Evolutionary conservation across 176 grass and related monocot genomes (phyloP).

Genomic region (Oryza rufipogon): DNA sequence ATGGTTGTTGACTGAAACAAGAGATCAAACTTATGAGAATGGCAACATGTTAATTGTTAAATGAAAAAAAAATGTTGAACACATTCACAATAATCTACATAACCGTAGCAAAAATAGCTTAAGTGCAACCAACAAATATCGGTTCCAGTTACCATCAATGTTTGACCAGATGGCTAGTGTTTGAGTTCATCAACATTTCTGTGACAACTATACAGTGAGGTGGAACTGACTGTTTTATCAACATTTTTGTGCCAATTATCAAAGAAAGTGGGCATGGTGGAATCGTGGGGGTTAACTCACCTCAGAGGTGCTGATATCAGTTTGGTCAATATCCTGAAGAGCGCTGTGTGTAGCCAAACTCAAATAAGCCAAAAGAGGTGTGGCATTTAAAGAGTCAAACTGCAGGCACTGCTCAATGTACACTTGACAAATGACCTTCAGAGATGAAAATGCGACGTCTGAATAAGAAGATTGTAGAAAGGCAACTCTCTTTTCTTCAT

Average conservation of each 20-base stretch:
- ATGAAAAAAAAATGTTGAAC: conserved; percentile 16
- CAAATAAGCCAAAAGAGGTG: conserved; percentile 64
- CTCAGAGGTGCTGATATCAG: conserved; percentile 42
- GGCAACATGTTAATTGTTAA: neutral
- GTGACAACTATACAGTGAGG: neutral
- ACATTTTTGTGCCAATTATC: neutral
- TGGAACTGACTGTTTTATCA: conserved; percentile 5
- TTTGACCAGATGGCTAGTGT: neutral
- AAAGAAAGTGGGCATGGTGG: conserved; percentile 3
- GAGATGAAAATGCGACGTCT: conserved; percentile 58
- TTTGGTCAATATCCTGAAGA: conserved; percentile 60
- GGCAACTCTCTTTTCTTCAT: conserved; percentile 53
- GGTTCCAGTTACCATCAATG: neutral
- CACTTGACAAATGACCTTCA: conserved; percentile 73
- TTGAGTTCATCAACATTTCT: neutral
- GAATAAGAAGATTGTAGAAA: conserved; percentile 73
- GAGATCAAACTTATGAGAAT: conserved; percentile 38
- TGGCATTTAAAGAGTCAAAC: conserved; percentile 61
- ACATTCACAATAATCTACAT: neutral
- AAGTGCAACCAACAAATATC: conserved; percentile 16
- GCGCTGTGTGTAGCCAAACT: conserved; percentile 55
- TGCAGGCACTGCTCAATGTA: conserved; percentile 66
- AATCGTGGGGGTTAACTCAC: conserved; percentile 40
- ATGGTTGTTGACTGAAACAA: conserved; percentile 55
- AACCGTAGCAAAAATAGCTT: conserved; percentile 20